Evolutionary conservation across 352 stramenopile species (phyloP).

Genomic region (Pythium guiyangense): DNA sequence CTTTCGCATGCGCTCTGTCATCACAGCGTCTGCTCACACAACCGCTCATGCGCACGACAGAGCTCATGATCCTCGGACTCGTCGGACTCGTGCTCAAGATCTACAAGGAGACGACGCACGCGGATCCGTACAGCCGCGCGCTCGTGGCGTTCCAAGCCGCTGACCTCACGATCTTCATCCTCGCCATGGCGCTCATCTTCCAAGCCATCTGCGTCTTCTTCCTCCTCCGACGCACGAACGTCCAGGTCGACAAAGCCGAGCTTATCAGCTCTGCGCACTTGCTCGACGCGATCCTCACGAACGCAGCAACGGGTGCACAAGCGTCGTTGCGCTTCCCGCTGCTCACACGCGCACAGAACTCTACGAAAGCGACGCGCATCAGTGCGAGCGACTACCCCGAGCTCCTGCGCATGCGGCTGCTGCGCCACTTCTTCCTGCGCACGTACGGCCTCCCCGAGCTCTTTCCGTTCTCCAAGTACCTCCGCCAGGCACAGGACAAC

Average conservation of each 20-base stretch:
- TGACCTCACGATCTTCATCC: conserved; percentile 52
- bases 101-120: conserved; percentile 28
- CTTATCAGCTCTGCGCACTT: conserved; percentile 42
- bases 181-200: conserved; percentile 46
- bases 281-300: conserved; percentile 14
- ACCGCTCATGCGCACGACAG: conserved; percentile 1
- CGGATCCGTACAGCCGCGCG: conserved; percentile 22
- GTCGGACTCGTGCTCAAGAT: conserved; percentile 55
- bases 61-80: conserved; percentile 58
- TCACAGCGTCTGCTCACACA: no score
- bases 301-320: background rate
- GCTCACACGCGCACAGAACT: conserved; percentile 1
- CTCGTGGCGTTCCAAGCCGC: conserved; percentile 51
- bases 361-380: background rate
- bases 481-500: conserved; percentile 65
- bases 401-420: conserved; percentile 27
- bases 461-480: conserved; percentile 73
- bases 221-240: conserved; percentile 33
- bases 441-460: conserved; percentile 42
- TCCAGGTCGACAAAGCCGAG: conserved; percentile 29
- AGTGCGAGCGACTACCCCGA: conserved; percentile 11
- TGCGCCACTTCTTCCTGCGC: conserved; percentile 42
- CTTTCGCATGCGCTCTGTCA: no score
- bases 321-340: background rate
- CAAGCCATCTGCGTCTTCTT: conserved; percentile 48